Conservation (phyloP, 495 filamentous ascomycete species). For the Venustampulla echinocandica region DNA sequence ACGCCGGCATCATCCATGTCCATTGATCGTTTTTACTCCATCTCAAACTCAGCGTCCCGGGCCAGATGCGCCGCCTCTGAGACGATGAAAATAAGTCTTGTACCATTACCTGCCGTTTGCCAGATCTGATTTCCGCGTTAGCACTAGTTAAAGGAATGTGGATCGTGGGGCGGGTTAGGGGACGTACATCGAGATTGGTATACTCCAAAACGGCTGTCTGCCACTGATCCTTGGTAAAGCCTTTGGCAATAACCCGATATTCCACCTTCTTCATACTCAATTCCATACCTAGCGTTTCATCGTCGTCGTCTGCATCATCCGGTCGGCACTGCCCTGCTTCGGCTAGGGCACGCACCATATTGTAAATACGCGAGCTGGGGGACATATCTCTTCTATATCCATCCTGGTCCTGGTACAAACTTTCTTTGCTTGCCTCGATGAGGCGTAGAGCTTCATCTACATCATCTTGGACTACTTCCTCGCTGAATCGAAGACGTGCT, state of each 20-base stretch:
- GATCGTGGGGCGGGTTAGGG: not conserved
- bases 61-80: conserved; percentile 22
- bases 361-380: conserved; percentile 84
- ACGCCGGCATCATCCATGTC: not conserved
- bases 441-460: conserved; percentile 91
- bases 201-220: conserved; percentile 82
- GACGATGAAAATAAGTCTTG: conserved; percentile 67
- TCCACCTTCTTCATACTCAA: conserved; percentile 78
- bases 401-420: conserved; percentile 59
- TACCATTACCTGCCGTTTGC: conserved; percentile 86
- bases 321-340: conserved; percentile 64
- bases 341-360: conserved; percentile 75
- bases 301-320: conserved; percentile 55
- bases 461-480: conserved; percentile 78
- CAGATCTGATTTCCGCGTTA: conserved; percentile 58
- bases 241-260: conserved; percentile 87
- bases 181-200: conserved; percentile 73
- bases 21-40: conserved; percentile 1
- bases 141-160: conserved; percentile 5
- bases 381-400: conserved; percentile 59
- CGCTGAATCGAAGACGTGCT: conserved; percentile 83
- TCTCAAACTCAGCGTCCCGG: conserved; percentile 13
- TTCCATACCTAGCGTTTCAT: conserved; percentile 49
- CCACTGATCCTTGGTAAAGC: conserved; percentile 92
- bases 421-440: conserved; percentile 85